phyloP scores from a whole-genome alignment of 805 yeast genomes.

The Saccharomycopsis sp. region DNA sequence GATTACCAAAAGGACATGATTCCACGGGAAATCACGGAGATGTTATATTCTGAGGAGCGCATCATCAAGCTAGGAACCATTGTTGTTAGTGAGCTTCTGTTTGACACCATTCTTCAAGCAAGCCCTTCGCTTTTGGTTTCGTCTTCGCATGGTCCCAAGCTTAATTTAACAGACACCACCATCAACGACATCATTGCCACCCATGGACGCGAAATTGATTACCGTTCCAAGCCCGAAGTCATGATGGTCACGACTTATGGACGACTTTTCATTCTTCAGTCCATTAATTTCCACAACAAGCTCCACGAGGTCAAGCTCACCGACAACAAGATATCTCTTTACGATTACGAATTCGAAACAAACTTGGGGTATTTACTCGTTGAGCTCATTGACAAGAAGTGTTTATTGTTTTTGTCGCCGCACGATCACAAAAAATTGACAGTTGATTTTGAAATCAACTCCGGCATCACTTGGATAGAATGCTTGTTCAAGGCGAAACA shows the following conservation, averaged over 20 bases:
- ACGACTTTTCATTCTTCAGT: constrained; percentile 26
- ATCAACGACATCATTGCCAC: constrained; percentile 28
- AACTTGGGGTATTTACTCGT: constrained; percentile 54
- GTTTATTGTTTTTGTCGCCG: constrained; percentile 45
- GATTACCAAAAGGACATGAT: neutral
- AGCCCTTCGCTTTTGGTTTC: constrained; percentile 22
- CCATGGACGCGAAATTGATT: constrained; percentile 22
- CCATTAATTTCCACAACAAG: constrained; percentile 25
- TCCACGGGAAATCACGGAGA: constrained; percentile 15
- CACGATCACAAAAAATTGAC: constrained; percentile 22
- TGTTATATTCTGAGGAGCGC: constrained; percentile 20
- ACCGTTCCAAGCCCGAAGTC: constrained; percentile 24
- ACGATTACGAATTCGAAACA: constrained; percentile 71
- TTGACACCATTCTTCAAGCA: constrained; percentile 26
- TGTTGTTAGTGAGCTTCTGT: constrained; percentile 25
- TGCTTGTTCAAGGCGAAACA: constrained; percentile 60
- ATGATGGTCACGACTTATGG: constrained; percentile 30
- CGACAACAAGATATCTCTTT: constrained; percentile 56
- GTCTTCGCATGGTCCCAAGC: constrained; percentile 22
- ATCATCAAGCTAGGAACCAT: constrained; percentile 24
- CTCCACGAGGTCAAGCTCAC: constrained; percentile 35
- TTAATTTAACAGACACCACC: constrained; percentile 25
- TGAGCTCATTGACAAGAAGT: constrained; percentile 49
- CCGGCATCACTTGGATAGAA: constrained; percentile 55
- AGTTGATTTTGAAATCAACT: constrained; percentile 38